Conservation (phyloP, 2,329 filamentous ascomycete genomes). For the Epichloe glyceriae region DNA sequence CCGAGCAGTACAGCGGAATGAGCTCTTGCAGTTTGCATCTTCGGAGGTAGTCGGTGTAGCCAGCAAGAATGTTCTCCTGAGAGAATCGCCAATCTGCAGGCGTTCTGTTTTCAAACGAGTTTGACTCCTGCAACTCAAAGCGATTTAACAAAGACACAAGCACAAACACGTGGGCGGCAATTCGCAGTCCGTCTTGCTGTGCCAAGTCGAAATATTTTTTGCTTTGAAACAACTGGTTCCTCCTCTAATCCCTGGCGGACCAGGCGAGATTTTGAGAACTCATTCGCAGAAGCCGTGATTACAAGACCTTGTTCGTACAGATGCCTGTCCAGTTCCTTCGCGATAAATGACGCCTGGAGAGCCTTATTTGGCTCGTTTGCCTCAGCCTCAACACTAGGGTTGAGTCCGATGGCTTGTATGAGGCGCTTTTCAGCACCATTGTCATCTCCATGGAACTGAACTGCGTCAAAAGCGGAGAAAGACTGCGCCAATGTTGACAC, state of each 20-base stretch:
- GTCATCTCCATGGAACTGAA: conserved; percentile 47
- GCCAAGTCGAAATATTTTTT: conserved; percentile 41
- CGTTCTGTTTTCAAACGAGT: conserved; percentile 5
- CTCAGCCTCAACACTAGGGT: conserved; percentile 42
- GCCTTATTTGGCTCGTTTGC: conserved; percentile 56
- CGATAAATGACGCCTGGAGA: conserved; percentile 63
- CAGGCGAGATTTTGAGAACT: conserved; percentile 13
- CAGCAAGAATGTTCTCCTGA: conserved; percentile 64
- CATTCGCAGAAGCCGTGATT: conserved; percentile 15
- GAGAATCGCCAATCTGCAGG: conserved; percentile 25
- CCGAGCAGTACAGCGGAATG: conserved; percentile 79
- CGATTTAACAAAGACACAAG: conserved; percentile 55
- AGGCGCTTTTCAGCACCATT: conserved; percentile 41
- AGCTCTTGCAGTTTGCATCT: conserved; percentile 60
- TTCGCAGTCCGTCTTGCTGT: conserved; percentile 52
- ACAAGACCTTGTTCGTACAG: conserved; percentile 45
- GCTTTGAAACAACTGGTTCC: conserved; percentile 23
- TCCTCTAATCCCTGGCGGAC: conserved; percentile 12
- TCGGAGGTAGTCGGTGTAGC: conserved; percentile 70
- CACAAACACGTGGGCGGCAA: conserved; percentile 53
- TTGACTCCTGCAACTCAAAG: conserved; percentile 24
- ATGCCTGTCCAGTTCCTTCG: conserved; percentile 44
- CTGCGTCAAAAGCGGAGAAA: conserved; percentile 51
- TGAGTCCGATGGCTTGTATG: conserved; percentile 45
- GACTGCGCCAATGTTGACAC: conserved; percentile 42